Base-by-base conservation (phyloP, 768 basidiomycete genomes). In the Lactarius akahatsu region DNA sequence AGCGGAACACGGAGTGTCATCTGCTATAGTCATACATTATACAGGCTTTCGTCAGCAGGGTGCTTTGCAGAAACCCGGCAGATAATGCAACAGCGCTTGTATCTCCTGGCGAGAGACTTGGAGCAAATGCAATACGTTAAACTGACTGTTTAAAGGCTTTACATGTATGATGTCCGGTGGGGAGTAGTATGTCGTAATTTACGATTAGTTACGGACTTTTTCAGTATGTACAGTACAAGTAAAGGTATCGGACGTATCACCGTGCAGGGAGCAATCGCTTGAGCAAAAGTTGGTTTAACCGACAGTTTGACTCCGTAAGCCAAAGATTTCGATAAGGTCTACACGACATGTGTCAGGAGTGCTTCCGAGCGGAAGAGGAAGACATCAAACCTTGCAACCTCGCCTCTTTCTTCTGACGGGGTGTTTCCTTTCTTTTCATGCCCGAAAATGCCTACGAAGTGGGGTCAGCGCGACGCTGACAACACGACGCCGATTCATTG, bases 391-490 rank as follows among this genome's bases (percentile, higher is more conserved):
- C 92, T 82, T 93, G 89, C 50, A 94, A 77, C 67, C 91, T 83
- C 2, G 92, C 91, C 76, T 94, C 89, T 73, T 86, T 87, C 77
- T 86, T 90, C 70, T 91, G 85, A 40, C 87, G 83, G 63, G 83
- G 85, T 0, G 88, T 91, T 72, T 94, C 92, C 10, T 81, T 88
- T 50, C 81, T 82, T 71, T 88, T 89, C 72, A 87, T 90, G 0
- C 91, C 93, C 41, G 91, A 90, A 75, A 95, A 95, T 0, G 94
- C 93, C 91, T 94, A 64, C 38, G 36, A 43, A 32, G 23, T 55
- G 56, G 9, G 47, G 28, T 64, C 20, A 61, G 32, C 28, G 23
- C 34, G 16, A 38, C 57, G 10, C 50, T 30, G 23, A 15, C 16
- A 57, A 20, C 63, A 10, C 38, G 20, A 20, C 13, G 15, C 23